These are phyloP conservation scores for Ophiostoma pallidulum DNA, from an alignment of 2,329 filamentous ascomycete genomes.

Conservation along the genomic window DNA sequence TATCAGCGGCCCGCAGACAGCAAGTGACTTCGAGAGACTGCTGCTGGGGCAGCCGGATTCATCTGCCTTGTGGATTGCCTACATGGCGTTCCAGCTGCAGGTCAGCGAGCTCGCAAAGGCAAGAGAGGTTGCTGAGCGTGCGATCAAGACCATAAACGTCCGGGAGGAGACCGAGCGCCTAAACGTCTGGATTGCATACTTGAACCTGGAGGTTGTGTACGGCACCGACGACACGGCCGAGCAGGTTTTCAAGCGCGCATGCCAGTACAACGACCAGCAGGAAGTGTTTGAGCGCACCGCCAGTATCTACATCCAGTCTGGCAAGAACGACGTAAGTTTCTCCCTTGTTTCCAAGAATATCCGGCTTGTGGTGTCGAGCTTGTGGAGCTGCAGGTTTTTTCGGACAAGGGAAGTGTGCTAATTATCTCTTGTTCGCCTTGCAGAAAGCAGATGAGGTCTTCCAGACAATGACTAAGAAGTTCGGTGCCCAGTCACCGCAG, in stretches of 20 bases:
- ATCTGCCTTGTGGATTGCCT: conserved; percentile 88
- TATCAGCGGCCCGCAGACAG: conserved; percentile 75
- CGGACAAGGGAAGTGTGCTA: background rate
- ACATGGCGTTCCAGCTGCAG: conserved; percentile 98
- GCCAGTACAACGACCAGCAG: conserved; percentile 85
- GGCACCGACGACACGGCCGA: conserved; percentile 75
- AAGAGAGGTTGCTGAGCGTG: conserved; percentile 80
- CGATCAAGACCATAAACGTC: conserved; percentile 82
- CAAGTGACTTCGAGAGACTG: conserved; percentile 87
- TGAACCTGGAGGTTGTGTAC: conserved; percentile 90
- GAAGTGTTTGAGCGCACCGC: conserved; percentile 83
- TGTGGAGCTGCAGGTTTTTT: too few species aligned
- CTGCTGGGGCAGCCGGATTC: conserved; percentile 87
- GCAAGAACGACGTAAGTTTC: conserved; percentile 64
- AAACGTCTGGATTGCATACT: conserved; percentile 87
- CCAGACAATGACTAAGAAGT: conserved; percentile 79
- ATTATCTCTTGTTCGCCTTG: conserved; percentile 8
- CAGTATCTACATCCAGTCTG: conserved; percentile 90
- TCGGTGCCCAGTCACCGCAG: conserved; percentile 66
- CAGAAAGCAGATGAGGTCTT: conserved; percentile 86
- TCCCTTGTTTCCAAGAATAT: accelerated
- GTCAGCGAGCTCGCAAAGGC: conserved; percentile 83
- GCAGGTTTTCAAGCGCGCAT: conserved; percentile 81
- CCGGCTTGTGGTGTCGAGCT: too few species aligned
- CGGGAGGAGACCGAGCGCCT: conserved; percentile 86